Conservation (phyloP, 108 stramenopile genomes). For the Poteriospumella lacustris region DNA sequence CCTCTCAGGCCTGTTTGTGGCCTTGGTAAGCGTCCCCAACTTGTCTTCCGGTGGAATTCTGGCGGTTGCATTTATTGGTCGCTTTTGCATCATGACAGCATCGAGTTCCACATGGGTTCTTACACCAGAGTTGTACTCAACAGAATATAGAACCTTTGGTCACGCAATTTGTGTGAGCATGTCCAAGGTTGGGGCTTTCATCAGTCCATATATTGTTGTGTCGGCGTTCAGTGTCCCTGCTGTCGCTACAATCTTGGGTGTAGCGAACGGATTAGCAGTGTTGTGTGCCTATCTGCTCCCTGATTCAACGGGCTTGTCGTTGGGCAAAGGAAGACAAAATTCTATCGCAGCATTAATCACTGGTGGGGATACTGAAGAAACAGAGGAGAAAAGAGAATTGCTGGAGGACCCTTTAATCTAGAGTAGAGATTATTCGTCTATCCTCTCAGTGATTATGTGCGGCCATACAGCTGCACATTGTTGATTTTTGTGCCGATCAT, state of each 20-base stretch:
- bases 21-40: background rate
- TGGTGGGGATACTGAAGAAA: too few relatives aligned
- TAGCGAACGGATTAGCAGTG: background rate
- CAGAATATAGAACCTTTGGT: background rate
- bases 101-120: slow-evolving; percentile 24
- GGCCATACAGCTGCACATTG: too few relatives aligned
- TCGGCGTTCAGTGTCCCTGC: background rate
- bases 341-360: too few relatives aligned
- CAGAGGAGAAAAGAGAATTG: too few relatives aligned
- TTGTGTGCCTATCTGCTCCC: background rate
- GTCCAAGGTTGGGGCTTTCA: slow-evolving; percentile 9
- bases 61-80: background rate
- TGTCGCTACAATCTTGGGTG: background rate
- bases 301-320: background rate
- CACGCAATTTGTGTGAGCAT: background rate
- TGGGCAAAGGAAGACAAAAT: too few relatives aligned
- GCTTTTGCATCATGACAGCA: slow-evolving; percentile 3
- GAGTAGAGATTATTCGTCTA: too few relatives aligned
- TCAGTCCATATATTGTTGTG: background rate
- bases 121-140: slow-evolving; percentile 16
- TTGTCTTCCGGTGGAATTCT: background rate
- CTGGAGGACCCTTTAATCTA: too few relatives aligned
- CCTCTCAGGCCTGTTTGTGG: background rate
- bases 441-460: too few relatives aligned
- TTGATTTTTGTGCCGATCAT: too few relatives aligned